Evolutionary conservation across 768 basidiomycete genomes (phyloP), one percentile per base, ranked within the genome.

Genomic region (Pulveroboletus sp.): DNA sequence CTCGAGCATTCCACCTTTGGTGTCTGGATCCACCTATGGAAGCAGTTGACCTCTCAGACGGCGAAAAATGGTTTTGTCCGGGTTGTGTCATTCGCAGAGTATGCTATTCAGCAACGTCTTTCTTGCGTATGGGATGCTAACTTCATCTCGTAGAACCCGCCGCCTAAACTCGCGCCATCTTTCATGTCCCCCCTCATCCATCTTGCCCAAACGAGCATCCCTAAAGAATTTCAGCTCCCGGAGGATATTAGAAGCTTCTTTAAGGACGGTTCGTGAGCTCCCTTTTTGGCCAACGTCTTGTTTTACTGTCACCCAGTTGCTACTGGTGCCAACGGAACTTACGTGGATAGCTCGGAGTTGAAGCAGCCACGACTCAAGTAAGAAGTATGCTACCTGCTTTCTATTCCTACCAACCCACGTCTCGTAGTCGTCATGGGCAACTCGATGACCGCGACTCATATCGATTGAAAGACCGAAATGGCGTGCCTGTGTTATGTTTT

Each of bases 11-110:
- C 69, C 96, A 99, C 71, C 83, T 98, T 52, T 85, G 88, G 80
- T 99, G 96, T 69, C 78, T 99, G 57, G 89, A 99, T 68, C 96
- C 96, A 46, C 96, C 96, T 18, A 80, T 97, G 75, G 89, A 93
- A 54, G 74, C 83, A 43, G 77, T 86, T 54, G 92, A 96, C 68
- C 81, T 96, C 39, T 87, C 89, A 11, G 88, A 90, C 70, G 80
- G 84, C 58, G 72, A 76, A 42, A 77, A 80, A 64, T 93, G 86
- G 85, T 89, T 82, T 69, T 91, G 90, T 69, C 85, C 83, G 36
- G 74, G 77, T 47, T 90, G 88, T 70, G 68, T 71, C 47, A 74
- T 82, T 58, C 76, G 77, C 54, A 83, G 86, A 76, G 86, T 89
- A 62, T 63, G 75, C 63, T 51, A 48, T 46, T 18, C 36, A 8